Base-by-base conservation (phyloP, 352 stramenopile genomes). In the Phytopythium cucurbitacearum region DNA sequence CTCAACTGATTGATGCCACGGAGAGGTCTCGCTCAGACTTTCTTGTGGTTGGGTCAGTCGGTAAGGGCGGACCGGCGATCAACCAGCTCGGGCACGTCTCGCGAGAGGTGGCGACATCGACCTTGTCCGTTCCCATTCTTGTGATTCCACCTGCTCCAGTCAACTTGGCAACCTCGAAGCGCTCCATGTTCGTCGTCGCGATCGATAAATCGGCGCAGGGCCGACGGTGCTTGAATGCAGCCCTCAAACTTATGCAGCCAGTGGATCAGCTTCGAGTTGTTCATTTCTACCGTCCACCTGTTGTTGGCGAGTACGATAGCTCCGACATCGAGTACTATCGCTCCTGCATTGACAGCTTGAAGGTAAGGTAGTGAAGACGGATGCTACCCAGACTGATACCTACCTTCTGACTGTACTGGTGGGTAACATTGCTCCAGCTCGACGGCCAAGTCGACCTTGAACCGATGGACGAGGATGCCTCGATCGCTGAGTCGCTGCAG, bases 1-100 rank as follows among this genome's bases (percentile, higher is more conserved):
- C 62, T 7, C 59, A 76, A 46, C 60, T 87, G 21, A 52, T 87
- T 21, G 55, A 69, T 1, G 43, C 60, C 40, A 60, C 65, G 3
- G 51, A 55, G 12, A 61, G 55, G 35, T 52, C 69, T 11, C n/a
- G 4, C 5, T 55, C 50, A 2, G 67, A 89, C 36, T 80, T 89
- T 40, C 43, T 89, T 7, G 72, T 87, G 13, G 12, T 88, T 7
- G 80, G 80, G 0, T 53, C 76, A 0, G 58, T 87, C 33, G 80
- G 80, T 32, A 90, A 88, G 58, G 76, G 71, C 0, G 76, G 76
- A 0, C 76, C 79, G 1, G 61, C 70, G 0, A 62, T 90, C 13
- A 63, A 83, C 32, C 80, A 88, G 64, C 57, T 88, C 0, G 67
- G 64, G 12, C 75, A 87, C 35, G 71, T 90, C 7, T 67, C 80